These are phyloP conservation scores for Coccomyxa subellipsoidea DNA, from an alignment of 163 green algal species.

Conservation along the genomic window DNA sequence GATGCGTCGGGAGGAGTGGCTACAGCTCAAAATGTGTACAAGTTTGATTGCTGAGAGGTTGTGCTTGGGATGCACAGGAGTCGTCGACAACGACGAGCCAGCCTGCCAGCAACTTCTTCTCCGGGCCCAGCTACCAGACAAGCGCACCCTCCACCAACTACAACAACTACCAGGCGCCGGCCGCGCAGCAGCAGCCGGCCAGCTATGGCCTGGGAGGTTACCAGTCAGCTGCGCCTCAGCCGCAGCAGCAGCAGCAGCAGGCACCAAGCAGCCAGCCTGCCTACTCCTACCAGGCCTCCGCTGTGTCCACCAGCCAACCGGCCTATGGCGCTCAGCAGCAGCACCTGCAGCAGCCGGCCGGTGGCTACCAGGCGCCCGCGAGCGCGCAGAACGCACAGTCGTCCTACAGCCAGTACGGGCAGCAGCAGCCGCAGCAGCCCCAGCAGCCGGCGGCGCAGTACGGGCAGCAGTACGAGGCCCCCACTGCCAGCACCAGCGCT, in stretches of 20 bases:
- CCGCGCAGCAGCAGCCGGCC: background rate
- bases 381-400: background rate
- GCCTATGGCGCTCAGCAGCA: background rate
- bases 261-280: background rate
- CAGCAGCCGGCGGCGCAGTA: conserved; percentile 18
- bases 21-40: too few species aligned
- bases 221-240: background rate
- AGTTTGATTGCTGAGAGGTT: too few species aligned
- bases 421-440: conserved; percentile 15
- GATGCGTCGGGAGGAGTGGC: too few species aligned
- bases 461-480: background rate
- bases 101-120: background rate
- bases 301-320: background rate
- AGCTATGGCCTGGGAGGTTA: background rate
- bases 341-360: background rate
- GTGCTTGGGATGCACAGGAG: background rate
- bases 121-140: background rate
- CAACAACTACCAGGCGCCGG: background rate
- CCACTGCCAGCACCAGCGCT: background rate
- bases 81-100: background rate
- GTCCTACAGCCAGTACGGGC: background rate
- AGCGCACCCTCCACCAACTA: background rate
- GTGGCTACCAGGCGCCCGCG: background rate
- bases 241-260: background rate
- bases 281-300: background rate